phyloP scores from a whole-genome alignment of 306 rosid genomes.

The Sophora flavescens region DNA sequence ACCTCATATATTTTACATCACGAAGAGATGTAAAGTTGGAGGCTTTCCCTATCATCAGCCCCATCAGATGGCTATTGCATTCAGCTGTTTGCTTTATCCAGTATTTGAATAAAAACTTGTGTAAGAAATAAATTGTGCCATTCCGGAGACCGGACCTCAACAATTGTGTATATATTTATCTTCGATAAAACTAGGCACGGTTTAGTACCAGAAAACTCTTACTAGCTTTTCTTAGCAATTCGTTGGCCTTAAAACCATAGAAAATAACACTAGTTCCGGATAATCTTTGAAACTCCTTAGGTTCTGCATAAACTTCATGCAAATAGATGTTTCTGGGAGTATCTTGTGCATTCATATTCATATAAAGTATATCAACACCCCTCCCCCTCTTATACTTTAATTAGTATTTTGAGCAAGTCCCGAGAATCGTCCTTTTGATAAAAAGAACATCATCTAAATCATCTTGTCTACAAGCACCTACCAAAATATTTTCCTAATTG shows the following conservation, averaged over 20 bases:
- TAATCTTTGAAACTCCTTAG: conserved; percentile 16
- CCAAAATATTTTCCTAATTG: conserved; percentile 3
- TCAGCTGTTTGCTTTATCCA: conserved; percentile 47
- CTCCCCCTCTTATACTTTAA: neutral
- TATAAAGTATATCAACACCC: too few relatives aligned
- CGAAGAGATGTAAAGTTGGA: conserved; percentile 42
- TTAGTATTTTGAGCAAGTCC: neutral
- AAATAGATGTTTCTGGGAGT: neutral
- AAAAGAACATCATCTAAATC: neutral
- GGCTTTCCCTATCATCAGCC: conserved; percentile 47
- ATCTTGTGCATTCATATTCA: neutral
- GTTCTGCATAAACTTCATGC: neutral
- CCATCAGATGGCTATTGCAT: conserved; percentile 38
- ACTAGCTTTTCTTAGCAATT: neutral
- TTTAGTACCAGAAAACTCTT: neutral
- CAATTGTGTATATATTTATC: conserved; percentile 46
- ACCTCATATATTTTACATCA: conserved; percentile 29
- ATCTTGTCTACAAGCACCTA: conserved; percentile 11
- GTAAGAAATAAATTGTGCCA: conserved; percentile 49
- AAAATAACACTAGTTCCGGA: neutral
- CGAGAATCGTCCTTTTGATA: neutral
- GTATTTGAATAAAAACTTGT: conserved; percentile 30
- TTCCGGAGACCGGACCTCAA: conserved; percentile 20
- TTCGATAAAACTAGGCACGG: conserved; percentile 7
- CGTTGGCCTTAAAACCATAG: conserved; percentile 2